Evolutionary conservation across 2,329 filamentous ascomycete genomes (phyloP).

Genomic region (Cladosporium phlei): DNA sequence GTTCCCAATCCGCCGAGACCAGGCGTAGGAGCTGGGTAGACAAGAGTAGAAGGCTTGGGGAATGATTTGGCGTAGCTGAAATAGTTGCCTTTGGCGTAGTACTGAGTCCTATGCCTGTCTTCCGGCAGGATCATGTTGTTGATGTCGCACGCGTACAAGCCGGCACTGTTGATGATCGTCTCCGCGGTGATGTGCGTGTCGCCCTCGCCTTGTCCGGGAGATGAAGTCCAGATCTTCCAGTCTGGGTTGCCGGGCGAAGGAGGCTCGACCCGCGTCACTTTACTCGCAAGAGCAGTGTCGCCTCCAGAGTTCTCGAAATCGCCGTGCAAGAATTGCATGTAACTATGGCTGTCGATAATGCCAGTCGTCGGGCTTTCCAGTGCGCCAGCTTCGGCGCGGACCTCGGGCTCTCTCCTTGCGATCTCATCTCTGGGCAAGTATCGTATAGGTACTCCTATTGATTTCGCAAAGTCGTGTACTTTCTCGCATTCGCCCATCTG

Average conservation of each 20-base stretch:
- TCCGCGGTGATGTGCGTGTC: constrained; percentile 61
- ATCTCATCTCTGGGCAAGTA: constrained; percentile 65
- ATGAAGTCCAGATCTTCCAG: constrained; percentile 61
- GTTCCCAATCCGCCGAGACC: constrained; percentile 84
- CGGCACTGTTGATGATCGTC: constrained; percentile 79
- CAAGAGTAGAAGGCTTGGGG: constrained; percentile 65
- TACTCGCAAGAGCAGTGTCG: constrained; percentile 63
- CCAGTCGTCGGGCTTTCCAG: constrained; percentile 84
- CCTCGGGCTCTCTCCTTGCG: constrained; percentile 63
- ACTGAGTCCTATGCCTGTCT: constrained; percentile 54
- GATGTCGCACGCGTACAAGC: constrained; percentile 68
- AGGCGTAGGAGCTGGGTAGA: constrained; percentile 82
- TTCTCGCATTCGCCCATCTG: constrained; percentile 63
- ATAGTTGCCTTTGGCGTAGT: constrained; percentile 93
- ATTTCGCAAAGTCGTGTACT: constrained; percentile 50
- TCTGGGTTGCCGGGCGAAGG: constrained; percentile 50
- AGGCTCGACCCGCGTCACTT: constrained; percentile 57
- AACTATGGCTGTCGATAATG: constrained; percentile 79
- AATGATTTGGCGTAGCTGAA: constrained; percentile 70
- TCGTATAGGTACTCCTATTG: constrained; percentile 62
- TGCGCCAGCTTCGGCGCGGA: constrained; percentile 65
- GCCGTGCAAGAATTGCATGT: constrained; percentile 77
- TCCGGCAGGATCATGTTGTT: constrained; percentile 74
- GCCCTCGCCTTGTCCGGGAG: constrained; percentile 28
- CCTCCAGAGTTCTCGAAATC: constrained; percentile 74